Conservation (phyloP, 768 basidiomycete species). For the Russula emetica region DNA sequence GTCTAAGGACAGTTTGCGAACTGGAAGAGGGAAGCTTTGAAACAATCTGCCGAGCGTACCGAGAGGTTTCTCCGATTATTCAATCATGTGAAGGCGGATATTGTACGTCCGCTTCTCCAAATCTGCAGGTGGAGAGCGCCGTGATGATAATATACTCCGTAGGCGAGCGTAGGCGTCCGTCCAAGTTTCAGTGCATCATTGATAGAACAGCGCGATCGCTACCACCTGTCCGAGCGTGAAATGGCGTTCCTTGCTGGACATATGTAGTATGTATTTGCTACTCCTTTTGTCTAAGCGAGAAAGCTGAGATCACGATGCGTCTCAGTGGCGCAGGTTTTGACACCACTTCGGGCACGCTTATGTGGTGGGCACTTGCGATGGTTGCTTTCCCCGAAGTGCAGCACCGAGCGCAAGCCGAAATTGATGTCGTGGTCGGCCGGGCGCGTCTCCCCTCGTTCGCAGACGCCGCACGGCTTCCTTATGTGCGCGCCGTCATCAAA, state of each 20-base stretch:
- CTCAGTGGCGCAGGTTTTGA: background rate
- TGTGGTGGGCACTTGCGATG: slow-evolving; percentile 20
- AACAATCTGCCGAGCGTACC: background rate
- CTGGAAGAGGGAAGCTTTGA: background rate
- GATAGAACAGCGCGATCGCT: background rate
- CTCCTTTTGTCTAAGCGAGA: background rate
- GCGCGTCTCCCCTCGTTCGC: slow-evolving; percentile 20
- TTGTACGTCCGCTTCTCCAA: background rate
- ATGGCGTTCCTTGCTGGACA: background rate
- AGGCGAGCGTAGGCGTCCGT: background rate
- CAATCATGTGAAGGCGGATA: background rate
- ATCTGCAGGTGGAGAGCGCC: background rate
- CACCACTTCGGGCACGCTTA: background rate
- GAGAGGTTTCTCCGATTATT: background rate
- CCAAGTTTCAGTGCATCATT: background rate
- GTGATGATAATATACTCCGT: background rate
- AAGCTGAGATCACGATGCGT: background rate
- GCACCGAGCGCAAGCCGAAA: slow-evolving; percentile 8
- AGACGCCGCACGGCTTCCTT: slow-evolving; percentile 15
- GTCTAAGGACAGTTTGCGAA: background rate
- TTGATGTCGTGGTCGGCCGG: slow-evolving; percentile 19
- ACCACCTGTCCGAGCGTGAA: background rate
- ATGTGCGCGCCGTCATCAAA: slow-evolving; percentile 25
- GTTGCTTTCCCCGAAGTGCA: slow-evolving; percentile 1
- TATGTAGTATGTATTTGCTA: background rate